phyloP scores from a whole-genome alignment of 352 stramenopile genomes.

The Paralagenidium karlingii region DNA sequence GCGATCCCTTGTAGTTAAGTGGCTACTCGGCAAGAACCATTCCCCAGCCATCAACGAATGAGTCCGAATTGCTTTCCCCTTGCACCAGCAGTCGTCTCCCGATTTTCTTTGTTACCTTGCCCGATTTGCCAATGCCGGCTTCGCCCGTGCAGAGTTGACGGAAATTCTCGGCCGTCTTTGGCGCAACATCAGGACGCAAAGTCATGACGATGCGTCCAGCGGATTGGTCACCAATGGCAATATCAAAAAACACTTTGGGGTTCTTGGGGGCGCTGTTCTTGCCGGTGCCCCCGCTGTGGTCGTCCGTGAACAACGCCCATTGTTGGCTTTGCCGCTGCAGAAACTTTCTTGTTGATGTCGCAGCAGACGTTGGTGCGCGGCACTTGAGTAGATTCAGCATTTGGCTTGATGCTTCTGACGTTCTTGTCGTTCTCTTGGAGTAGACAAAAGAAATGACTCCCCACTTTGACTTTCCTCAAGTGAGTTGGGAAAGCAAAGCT shows the following conservation, averaged over 20 bases:
- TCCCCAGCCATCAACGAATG: not conserved
- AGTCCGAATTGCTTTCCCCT: no score
- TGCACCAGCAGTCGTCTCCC: not conserved
- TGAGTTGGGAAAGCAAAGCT: no score
- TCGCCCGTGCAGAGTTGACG: constrained; percentile 94
- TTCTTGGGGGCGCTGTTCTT: no score
- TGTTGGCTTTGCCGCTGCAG: no score
- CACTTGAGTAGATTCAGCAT: no score
- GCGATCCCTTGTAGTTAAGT: constrained; percentile 80
- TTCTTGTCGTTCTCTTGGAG: no score
- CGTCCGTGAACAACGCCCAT: constrained; percentile 8
- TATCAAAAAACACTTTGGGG: constrained; percentile 95
- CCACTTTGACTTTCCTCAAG: no score
- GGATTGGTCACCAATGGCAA: constrained; percentile 87
- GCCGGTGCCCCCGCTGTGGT: constrained; percentile 46
- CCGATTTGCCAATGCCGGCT: constrained; percentile 77
- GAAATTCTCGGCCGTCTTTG: constrained; percentile 99
- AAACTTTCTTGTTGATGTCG: no score
- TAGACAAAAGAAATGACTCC: no score
- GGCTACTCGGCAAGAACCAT: constrained; percentile 5
- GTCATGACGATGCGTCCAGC: constrained; percentile 80
- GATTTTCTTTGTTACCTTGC: constrained; percentile 16
- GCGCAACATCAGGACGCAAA: constrained; percentile 91
- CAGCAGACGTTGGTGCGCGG: no score
- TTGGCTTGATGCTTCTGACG: no score